Percentiles rank a stretch among this genome's conserved stretches.
Conservation (phyloP, 2,329 filamentous ascomycete species). For the Paracorniculantispora psalliotae region DNA sequence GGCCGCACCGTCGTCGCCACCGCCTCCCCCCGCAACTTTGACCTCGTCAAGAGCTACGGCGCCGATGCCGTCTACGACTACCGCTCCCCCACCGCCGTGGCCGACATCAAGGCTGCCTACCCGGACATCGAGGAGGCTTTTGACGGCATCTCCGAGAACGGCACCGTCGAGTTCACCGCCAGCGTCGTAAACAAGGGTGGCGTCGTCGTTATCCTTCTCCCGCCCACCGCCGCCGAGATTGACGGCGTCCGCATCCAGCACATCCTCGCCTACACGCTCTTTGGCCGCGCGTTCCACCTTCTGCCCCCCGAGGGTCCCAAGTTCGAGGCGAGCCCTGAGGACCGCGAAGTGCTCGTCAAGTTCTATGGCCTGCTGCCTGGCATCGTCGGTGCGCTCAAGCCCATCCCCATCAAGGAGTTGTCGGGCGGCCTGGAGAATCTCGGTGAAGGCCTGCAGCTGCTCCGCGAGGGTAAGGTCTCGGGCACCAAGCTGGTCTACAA, state of each 20-base stretch:
- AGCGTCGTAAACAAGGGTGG: slow-evolving; percentile 23
- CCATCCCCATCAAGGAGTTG: slow-evolving; percentile 16
- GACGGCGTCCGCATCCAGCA: slow-evolving; percentile 19
- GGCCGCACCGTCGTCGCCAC: slow-evolving; percentile 40
- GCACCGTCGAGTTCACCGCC: slow-evolving; percentile 25
- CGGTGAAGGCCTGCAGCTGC: slow-evolving; percentile 16
- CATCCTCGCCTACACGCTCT: slow-evolving; percentile 23
- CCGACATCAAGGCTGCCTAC: slow-evolving; percentile 17
- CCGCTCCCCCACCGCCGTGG: slow-evolving; percentile 12
- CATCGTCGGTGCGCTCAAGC: slow-evolving; percentile 16
- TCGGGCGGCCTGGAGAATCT: slow-evolving; percentile 19
- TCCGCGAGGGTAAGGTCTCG: slow-evolving; percentile 20
- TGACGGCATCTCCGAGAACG: slow-evolving; percentile 28
- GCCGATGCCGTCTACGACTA: slow-evolving; percentile 40
- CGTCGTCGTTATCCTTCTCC: slow-evolving; percentile 25
- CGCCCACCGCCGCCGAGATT: slow-evolving; percentile 17
- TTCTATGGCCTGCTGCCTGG: slow-evolving; percentile 20
- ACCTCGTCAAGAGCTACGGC: slow-evolving; percentile 35
- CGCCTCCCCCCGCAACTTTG: slow-evolving; percentile 35
- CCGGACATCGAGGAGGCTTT: slow-evolving; percentile 25
- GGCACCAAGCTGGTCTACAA: slow-evolving; percentile 19
- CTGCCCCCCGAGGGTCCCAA: slow-evolving; percentile 25
- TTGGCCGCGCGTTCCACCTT: slow-evolving; percentile 23
- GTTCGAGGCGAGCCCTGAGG: slow-evolving; percentile 23
- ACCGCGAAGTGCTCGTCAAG: slow-evolving; percentile 20